Evolutionary conservation across 1,284 basidiomycete genomes (phyloP).

Genomic region (Ustilago trichophora): DNA sequence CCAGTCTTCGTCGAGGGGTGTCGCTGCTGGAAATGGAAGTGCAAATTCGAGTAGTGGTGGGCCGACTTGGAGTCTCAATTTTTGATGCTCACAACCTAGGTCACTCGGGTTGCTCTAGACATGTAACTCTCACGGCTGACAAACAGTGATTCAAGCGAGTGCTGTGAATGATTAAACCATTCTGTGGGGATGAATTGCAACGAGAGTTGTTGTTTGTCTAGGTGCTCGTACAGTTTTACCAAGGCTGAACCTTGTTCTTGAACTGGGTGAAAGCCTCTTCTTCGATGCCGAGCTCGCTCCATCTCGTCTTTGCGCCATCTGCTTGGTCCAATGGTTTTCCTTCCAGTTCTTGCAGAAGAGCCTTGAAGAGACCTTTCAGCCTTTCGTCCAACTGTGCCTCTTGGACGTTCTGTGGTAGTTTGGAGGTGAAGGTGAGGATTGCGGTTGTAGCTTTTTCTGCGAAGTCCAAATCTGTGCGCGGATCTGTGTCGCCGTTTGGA

Average conservation of each 20-base stretch:
- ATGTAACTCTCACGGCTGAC: no score
- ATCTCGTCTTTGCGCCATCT: constrained; percentile 1
- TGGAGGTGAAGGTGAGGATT: constrained; percentile 62
- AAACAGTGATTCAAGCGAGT: no score
- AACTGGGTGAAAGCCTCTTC: constrained; percentile 2
- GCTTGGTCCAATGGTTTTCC: constrained; percentile 4
- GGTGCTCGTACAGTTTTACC: constrained; percentile 1
- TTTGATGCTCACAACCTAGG: background rate
- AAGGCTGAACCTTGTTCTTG: constrained; percentile 1
- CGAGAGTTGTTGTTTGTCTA: background rate
- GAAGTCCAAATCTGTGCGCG: constrained; percentile 77
- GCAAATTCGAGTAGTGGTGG: no score
- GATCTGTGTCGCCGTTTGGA: constrained; percentile 73
- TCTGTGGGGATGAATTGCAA: background rate
- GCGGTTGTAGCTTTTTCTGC: constrained; percentile 80
- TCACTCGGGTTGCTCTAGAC: no score
- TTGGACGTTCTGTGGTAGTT: constrained; percentile 3
- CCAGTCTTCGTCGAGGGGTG: constrained; percentile 8
- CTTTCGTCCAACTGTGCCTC: background rate
- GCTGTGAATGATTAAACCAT: no score
- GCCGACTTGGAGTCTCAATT: constrained; percentile 14
- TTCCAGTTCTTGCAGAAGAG: constrained; percentile 10
- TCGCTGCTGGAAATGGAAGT: no score
- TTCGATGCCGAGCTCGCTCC: constrained; percentile 21
- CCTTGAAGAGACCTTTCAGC: constrained; percentile 1